Percentiles rank a stretch among this genome's conserved stretches.
Evolutionary conservation across 345 rosid species (phyloP).

Genomic region (Hirschfeldia incana): DNA sequence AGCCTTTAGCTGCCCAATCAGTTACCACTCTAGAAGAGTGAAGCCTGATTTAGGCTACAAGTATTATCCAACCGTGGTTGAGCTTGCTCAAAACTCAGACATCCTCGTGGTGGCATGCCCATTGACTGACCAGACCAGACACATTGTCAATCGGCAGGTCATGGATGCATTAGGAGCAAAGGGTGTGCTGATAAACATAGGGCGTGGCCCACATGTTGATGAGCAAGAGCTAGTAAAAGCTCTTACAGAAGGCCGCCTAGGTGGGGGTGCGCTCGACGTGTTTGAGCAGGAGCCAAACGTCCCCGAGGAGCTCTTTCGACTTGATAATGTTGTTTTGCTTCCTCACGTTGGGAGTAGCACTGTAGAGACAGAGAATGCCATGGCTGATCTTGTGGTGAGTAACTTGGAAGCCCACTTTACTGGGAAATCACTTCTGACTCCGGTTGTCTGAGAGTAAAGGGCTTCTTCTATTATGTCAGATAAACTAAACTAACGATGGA

Average conservation of each 20-base stretch:
- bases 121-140: slow-evolving; percentile 52
- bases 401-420: slow-evolving; percentile 58
- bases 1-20: slow-evolving; percentile 67
- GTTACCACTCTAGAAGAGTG: slow-evolving; percentile 57
- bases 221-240: slow-evolving; percentile 66
- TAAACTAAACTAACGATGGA: neutral
- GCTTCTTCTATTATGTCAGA: neutral
- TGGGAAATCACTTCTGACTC: slow-evolving; percentile 49
- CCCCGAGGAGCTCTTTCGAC: slow-evolving; percentile 58
- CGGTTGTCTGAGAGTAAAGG: slow-evolving; percentile 42
- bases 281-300: slow-evolving; percentile 62
- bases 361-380: slow-evolving; percentile 48
- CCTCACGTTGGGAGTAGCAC: slow-evolving; percentile 72
- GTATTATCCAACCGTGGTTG: slow-evolving; percentile 51
- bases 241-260: slow-evolving; percentile 57
- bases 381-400: slow-evolving; percentile 56
- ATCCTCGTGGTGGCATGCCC: slow-evolving; percentile 71
- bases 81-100: slow-evolving; percentile 62
- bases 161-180: slow-evolving; percentile 67
- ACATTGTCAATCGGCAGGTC: slow-evolving; percentile 56
- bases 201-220: slow-evolving; percentile 64
- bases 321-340: slow-evolving; percentile 62
- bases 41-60: slow-evolving; percentile 52
- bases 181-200: slow-evolving; percentile 70
- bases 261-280: slow-evolving; percentile 70